Base-by-base conservation (phyloP, 2,329 filamentous ascomycete species). In the Ophiocordyceps camponoti-saundersi region DNA sequence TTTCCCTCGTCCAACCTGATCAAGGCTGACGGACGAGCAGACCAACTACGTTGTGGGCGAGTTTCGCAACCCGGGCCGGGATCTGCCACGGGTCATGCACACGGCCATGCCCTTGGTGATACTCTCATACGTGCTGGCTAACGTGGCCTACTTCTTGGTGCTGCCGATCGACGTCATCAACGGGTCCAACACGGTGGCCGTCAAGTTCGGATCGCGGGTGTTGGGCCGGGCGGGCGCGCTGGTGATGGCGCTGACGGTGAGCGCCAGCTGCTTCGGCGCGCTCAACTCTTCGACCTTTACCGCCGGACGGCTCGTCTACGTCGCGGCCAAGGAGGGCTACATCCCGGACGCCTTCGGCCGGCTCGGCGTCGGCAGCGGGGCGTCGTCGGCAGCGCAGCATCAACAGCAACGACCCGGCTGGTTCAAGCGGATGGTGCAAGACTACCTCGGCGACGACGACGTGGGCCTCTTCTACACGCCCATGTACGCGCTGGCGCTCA, bases 31-130 rank as follows among this genome's bases (percentile, higher is more conserved):
- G 34, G 34, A 5, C 23, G 22, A 41, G 10, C 52, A 92, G 86
- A 94, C 90, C 51, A 98, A 95, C 65, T 98, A 95, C 58, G 92
- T 98, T 7, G 88, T 93, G 1, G 92, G 89, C 56, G 92, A 98
- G 65, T 96, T 98, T 68, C 84, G 88, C 57, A 89, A 95, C 58
- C 87, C 92, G 1, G 76, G 77, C 44, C 80, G 88, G 52, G 92
- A 98, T 61, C 79, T 98, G 11, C 92, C 92, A 1, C 80, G 87
- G 21, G 89, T 95, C 23, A 95, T 98, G 48, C 92, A 98, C 65
- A 95, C 90, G 0, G 89, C 90, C 15, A 92, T 98, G 76, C 89
- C 92, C 2, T 70, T 95, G 42, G 90, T 98, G 48, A 96, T 98
- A 51, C 61, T 88, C 26, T 85, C 77, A 56, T 98, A 96, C 64